Percentiles rank a stretch among this genome's conserved stretches.
Conservation (phyloP, 1,139 yeast species). For the Pichia sp. region DNA sequence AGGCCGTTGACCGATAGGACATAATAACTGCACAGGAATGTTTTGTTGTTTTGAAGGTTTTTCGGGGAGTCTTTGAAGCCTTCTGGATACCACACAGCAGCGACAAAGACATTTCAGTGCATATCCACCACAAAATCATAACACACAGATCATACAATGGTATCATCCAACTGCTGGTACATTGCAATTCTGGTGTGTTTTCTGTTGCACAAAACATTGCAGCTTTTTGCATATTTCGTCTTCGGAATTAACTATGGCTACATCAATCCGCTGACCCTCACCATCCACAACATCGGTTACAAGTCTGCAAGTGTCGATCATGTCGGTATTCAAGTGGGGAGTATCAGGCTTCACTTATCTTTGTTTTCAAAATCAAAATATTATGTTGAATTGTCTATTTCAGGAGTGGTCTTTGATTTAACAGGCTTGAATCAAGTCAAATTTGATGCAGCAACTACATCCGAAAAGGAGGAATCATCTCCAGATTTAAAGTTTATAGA, state of each 20-base stretch:
- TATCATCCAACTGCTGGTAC: background rate
- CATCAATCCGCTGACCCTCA: constrained; percentile 15
- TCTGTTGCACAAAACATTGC: background rate
- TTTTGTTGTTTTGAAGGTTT: too few species aligned
- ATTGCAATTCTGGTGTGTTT: background rate
- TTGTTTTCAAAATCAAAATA: constrained; percentile 2
- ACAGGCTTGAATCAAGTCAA: background rate
- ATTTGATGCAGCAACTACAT: too few species aligned
- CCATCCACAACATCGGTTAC: constrained; percentile 6
- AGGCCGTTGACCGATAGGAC: too few species aligned
- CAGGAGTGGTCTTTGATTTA: constrained; percentile 1
- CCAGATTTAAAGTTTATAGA: background rate
- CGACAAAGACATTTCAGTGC: too few species aligned
- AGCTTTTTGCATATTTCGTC: constrained; percentile 5
- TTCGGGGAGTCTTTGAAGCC: too few species aligned
- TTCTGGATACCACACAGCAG: too few species aligned
- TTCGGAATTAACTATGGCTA: constrained; percentile 10
- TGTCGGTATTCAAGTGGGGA: constrained; percentile 2
- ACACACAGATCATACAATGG: too few species aligned
- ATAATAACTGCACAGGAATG: too few species aligned
- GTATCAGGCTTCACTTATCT: constrained; percentile 15
- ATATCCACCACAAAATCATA: too few species aligned
- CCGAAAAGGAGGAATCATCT: background rate
- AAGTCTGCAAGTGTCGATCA: background rate
- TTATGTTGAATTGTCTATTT: background rate